phyloP scores from a whole-genome alignment of 2,329 filamentous ascomycete species.

The Aspergillus sojae region DNA sequence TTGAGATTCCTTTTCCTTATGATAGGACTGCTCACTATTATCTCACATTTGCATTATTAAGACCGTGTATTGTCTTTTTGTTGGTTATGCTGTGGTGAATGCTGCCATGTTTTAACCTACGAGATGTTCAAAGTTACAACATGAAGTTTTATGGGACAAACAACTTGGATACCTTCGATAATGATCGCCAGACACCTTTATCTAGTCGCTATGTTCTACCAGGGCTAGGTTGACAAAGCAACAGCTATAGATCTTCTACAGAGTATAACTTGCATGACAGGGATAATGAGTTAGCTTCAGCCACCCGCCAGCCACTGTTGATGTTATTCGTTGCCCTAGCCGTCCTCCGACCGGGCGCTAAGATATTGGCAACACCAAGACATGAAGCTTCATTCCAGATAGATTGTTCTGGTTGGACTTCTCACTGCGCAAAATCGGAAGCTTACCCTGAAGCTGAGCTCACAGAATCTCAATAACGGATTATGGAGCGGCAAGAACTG shows the following conservation, averaged over 20 bases:
- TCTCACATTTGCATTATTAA: neutral
- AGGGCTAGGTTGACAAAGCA: too few species aligned
- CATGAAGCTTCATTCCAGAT: neutral
- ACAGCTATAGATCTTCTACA: too few species aligned
- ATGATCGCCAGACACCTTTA: too few species aligned
- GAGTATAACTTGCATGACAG: neutral
- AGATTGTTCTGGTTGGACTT: neutral
- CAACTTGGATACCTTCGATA: too few species aligned
- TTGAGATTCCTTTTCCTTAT: neutral
- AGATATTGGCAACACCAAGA: neutral
- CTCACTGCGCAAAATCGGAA: neutral
- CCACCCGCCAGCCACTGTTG: neutral
- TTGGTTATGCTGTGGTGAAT: neutral
- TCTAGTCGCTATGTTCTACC: too few species aligned
- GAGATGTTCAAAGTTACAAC: too few species aligned
- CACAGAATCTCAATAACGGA: neutral
- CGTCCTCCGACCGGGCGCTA: neutral
- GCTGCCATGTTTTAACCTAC: neutral
- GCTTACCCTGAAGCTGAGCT: neutral
- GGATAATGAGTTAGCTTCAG: neutral
- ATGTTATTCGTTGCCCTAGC: neutral
- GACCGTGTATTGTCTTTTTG: neutral
- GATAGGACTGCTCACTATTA: neutral
- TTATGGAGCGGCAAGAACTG: neutral
- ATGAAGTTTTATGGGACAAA: too few species aligned